These are phyloP conservation scores for Melanogaster broomeanus DNA, from an alignment of 768 basidiomycete genomes.

Conservation along the genomic window DNA sequence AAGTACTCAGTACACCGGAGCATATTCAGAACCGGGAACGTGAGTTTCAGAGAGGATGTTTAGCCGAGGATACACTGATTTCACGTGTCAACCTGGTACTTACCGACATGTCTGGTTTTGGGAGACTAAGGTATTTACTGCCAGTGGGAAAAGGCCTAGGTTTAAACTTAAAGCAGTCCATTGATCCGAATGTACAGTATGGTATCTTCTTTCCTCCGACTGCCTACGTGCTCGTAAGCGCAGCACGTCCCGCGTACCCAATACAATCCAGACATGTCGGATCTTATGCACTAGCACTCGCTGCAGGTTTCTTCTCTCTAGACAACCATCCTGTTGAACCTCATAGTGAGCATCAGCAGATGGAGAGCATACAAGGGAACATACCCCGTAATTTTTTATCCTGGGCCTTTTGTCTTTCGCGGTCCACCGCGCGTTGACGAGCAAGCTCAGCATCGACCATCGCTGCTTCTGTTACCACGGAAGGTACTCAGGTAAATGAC, in stretches of 20 bases:
- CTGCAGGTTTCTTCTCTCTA: slow-evolving; percentile 29
- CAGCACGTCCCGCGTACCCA: not conserved
- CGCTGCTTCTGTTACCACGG: slow-evolving; percentile 46
- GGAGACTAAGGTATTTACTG: no score
- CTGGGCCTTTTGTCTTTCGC: slow-evolving; percentile 63
- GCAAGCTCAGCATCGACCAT: slow-evolving; percentile 65
- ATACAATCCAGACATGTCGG: not conserved
- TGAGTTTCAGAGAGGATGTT: no score
- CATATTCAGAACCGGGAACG: not conserved
- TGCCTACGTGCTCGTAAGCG: not conserved
- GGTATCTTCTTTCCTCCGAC: slow-evolving; percentile 19
- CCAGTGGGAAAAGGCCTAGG: no score
- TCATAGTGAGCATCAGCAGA: not conserved
- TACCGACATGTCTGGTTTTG: no score
- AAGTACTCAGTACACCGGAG: not conserved
- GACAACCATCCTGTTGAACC: slow-evolving; percentile 31
- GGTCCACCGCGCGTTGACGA: slow-evolving; percentile 61
- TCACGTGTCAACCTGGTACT: slow-evolving; percentile 8
- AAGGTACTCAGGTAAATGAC: not conserved
- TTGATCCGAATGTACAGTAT: slow-evolving; percentile 12
- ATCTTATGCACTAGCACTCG: slow-evolving; percentile 2
- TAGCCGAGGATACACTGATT: no score
- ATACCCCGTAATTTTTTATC: slow-evolving; percentile 77
- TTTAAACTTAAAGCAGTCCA: slow-evolving; percentile 2
- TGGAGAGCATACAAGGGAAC: not conserved